Evolutionary conservation across 805 yeast genomes (phyloP).

Genomic region (Ogataea methylovora): DNA sequence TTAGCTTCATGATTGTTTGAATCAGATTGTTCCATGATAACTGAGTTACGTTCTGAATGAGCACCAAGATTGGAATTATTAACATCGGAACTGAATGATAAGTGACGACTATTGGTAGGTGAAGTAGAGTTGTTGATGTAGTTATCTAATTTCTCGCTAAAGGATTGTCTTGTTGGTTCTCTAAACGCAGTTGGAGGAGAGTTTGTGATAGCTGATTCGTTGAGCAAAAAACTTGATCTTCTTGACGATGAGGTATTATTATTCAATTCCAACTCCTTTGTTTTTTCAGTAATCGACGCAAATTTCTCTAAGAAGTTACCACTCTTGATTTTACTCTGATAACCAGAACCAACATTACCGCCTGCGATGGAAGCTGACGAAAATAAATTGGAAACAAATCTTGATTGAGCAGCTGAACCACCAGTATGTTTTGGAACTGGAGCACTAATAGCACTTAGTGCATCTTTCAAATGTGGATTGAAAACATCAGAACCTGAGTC

Average conservation of each 20-base stretch:
- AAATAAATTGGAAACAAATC: conserved; percentile 32
- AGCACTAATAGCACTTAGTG: conserved; percentile 25
- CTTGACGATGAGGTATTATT: conserved; percentile 37
- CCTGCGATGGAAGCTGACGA: conserved; percentile 55
- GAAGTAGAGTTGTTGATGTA: conserved; percentile 29
- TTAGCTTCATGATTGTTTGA: conserved; percentile 1
- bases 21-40: conserved; percentile 18
- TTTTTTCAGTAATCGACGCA: conserved; percentile 59
- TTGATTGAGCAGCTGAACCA: conserved; percentile 13
- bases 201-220: conserved; percentile 17
- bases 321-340: conserved; percentile 18
- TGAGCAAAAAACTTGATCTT: conserved; percentile 43
- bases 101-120: conserved; percentile 20
- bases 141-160: conserved; percentile 56
- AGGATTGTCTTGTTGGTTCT: conserved; percentile 36
- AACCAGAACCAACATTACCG: conserved; percentile 31
- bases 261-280: conserved; percentile 54
- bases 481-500: conserved; percentile 25
- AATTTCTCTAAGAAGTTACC: conserved; percentile 54
- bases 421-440: conserved; percentile 10
- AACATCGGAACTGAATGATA: conserved; percentile 21
- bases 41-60: conserved; percentile 28
- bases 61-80: too few species aligned
- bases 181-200: conserved; percentile 22
- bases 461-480: conserved; percentile 18